A percentile compares a stretch with the other conserved stretches of the same genome.
Conservation (phyloP, 306 rosid species). For the Lagenaria siceraria region DNA sequence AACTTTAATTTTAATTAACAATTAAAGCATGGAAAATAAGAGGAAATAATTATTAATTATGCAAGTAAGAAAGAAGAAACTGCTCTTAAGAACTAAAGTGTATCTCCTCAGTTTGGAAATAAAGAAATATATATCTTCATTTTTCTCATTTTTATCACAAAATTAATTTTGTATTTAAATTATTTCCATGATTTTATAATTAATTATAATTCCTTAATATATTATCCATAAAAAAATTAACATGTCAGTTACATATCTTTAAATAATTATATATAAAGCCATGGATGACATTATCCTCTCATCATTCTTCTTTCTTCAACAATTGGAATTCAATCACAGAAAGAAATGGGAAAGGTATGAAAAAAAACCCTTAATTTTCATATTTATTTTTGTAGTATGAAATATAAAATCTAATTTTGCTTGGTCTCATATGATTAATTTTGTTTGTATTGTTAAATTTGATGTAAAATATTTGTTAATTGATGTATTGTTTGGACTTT, state of each 20-base stretch:
- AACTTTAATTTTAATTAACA: neutral
- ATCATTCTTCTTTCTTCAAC: neutral
- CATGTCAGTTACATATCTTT: neutral
- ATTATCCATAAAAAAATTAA: neutral
- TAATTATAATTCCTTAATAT: neutral
- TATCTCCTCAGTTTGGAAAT: neutral
- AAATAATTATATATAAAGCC: neutral
- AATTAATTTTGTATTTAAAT: neutral
- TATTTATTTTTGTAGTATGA: neutral
- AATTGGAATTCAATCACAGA: neutral
- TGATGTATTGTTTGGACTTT: too few species aligned
- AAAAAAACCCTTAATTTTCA: neutral
- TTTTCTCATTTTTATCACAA: neutral
- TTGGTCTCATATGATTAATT: neutral
- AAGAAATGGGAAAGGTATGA: slow-evolving; percentile 2
- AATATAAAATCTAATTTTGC: neutral
- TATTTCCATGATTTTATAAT: neutral
- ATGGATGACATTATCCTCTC: neutral
- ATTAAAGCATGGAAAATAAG: neutral
- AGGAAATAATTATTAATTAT: neutral
- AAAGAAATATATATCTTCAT: neutral
- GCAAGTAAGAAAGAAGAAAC: neutral
- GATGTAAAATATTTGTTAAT: neutral
- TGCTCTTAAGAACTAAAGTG: neutral
- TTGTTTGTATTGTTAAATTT: neutral